A percentile compares a stretch with the other conserved stretches of the same genome.
Conservation (phyloP, 768 basidiomycete genomes). For the Podaxis sp. region DNA sequence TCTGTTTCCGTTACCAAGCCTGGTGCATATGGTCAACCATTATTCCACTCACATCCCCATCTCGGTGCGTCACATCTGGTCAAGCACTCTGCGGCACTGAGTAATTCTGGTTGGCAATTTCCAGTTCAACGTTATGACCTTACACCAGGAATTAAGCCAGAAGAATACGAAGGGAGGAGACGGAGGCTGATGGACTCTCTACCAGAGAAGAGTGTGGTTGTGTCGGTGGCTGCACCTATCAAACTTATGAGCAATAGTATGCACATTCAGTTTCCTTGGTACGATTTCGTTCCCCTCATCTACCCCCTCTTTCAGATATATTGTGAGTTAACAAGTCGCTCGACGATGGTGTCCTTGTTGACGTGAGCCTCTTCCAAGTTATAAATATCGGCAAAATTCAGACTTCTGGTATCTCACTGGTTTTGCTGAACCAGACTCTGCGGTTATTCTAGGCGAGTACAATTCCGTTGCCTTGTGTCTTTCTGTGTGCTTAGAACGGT, state of each 20-base stretch:
- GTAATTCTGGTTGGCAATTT: background rate
- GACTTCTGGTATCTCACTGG: conserved; percentile 97
- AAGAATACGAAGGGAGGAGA: conserved; percentile 76
- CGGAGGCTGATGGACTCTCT: conserved; percentile 66
- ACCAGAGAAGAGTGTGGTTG: conserved; percentile 68
- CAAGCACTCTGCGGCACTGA: background rate
- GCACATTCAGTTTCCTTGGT: conserved; percentile 23
- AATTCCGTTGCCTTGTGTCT: background rate
- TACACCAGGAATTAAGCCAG: conserved; percentile 74
- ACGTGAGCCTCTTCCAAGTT: conserved; percentile 43
- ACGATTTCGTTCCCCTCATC: conserved; percentile 9
- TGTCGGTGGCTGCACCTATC: conserved; percentile 73
- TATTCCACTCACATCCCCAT: conserved; percentile 76
- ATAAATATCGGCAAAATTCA: conserved; percentile 90
- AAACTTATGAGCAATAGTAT: conserved; percentile 84
- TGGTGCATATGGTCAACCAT: conserved; percentile 76
- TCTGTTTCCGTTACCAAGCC: conserved; percentile 45
- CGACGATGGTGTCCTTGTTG: background rate
- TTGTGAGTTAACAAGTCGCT: conserved; percentile 50
- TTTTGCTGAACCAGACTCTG: conserved; percentile 90
- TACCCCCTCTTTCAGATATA: conserved; percentile 42
- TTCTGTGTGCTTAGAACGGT: conserved; percentile 7
- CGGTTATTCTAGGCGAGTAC: conserved; percentile 69
- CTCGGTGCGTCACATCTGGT: conserved; percentile 41
- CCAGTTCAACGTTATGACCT: conserved; percentile 61